Percentiles rank a stretch among this genome's conserved stretches.
Evolutionary conservation across 345 rosid species (phyloP).

Genomic region (Clausena lansium): DNA sequence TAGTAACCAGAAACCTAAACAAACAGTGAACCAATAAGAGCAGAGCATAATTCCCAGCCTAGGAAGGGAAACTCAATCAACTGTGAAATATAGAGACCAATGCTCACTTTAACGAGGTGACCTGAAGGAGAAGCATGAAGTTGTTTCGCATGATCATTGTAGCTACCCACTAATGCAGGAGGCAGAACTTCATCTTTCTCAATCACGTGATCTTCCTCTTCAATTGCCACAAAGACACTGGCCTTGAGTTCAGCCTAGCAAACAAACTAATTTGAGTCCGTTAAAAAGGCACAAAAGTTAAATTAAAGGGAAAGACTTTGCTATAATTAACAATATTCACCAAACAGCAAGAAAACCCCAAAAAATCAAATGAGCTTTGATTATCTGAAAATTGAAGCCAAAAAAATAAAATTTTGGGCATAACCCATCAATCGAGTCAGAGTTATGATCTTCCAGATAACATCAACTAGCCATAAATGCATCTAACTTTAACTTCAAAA

Average conservation of each 20-base stretch:
- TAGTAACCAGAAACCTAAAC: neutral
- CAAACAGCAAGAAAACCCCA: neutral
- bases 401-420: neutral
- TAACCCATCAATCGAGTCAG: neutral
- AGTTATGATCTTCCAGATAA: neutral
- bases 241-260: conserved; percentile 94
- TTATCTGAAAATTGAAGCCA: neutral
- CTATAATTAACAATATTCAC: neutral
- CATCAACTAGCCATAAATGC: neutral
- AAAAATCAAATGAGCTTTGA: neutral
- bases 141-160: conserved; percentile 83
- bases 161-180: conserved; percentile 93
- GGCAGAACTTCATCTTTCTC: conserved; percentile 78
- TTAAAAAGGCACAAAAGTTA: neutral
- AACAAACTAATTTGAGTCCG: neutral
- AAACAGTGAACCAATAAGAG: neutral
- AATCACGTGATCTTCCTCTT: conserved; percentile 84
- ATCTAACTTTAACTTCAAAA: neutral
- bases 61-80: neutral
- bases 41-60: neutral
- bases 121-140: conserved; percentile 98
- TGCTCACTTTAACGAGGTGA: conserved; percentile 20
- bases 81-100: neutral
- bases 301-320: neutral
- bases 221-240: conserved; percentile 96